Percentiles rank a stretch among this genome's conserved stretches.
Conservation (phyloP, 169 alveolate species). For the Plasmodium vinckei region DNA sequence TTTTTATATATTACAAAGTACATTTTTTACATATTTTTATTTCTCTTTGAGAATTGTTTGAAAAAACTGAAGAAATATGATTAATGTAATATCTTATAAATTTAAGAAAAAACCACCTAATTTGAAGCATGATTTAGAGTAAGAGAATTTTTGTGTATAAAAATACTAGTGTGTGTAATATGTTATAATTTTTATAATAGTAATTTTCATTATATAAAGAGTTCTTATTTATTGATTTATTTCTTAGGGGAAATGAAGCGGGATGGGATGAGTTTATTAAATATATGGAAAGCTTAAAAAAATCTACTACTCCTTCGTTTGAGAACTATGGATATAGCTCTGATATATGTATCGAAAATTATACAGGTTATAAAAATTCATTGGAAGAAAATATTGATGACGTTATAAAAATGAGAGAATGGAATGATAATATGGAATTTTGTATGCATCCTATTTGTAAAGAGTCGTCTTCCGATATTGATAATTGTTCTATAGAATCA, state of each 20-base stretch:
- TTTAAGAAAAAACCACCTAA: constrained; percentile 53
- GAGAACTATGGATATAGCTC: constrained; percentile 7
- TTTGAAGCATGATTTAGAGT: constrained; percentile 44
- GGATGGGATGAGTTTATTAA: constrained; percentile 43
- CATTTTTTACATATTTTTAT: too few species aligned
- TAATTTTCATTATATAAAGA: background rate
- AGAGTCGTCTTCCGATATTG: constrained; percentile 36
- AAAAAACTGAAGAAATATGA: constrained; percentile 5
- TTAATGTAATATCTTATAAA: constrained; percentile 25
- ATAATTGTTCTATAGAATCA: constrained; percentile 34
- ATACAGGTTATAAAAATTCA: constrained; percentile 11
- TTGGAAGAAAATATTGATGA: constrained; percentile 43
- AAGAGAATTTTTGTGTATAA: background rate
- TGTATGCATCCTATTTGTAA: constrained; percentile 21
- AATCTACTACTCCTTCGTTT: background rate
- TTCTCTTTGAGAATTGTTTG: too few species aligned
- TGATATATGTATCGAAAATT: constrained; percentile 21
- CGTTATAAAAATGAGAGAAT: constrained; percentile 46
- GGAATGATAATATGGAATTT: constrained; percentile 59
- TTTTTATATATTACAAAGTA: too few species aligned
- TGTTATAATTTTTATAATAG: background rate
- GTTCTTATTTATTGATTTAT: background rate
- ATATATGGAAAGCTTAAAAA: constrained; percentile 44
- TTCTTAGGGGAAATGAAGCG: constrained; percentile 29
- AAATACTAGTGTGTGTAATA: too few species aligned